Evolutionary conservation across 148 eudicot genomes (phyloP).

Genomic region (Spergularia marina): DNA sequence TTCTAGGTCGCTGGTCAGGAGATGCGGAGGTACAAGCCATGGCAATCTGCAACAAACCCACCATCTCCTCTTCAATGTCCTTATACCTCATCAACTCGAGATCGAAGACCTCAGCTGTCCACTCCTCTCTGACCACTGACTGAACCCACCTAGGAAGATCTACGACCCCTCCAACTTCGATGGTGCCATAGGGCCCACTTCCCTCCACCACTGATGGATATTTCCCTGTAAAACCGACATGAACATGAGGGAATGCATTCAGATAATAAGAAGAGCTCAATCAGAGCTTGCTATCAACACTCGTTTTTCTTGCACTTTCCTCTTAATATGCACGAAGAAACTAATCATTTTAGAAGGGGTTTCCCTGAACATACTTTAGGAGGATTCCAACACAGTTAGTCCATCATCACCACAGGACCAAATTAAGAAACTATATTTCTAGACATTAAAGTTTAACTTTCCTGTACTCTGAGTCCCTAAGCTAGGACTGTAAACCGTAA

Average conservation of each 20-base stretch:
- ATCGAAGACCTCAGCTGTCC: constrained; percentile 98
- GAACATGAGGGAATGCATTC: background rate
- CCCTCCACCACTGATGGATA: constrained; percentile 67
- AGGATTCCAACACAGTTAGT: no score
- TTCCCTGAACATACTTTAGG: no score
- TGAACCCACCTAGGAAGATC: constrained; percentile 94
- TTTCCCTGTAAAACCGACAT: constrained; percentile 45
- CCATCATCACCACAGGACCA: no score
- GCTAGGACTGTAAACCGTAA: background rate
- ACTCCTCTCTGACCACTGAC: constrained; percentile 91
- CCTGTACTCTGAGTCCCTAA: no score
- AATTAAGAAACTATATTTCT: no score
- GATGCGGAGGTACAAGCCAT: constrained; percentile 62
- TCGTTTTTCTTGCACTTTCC: no score
- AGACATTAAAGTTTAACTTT: no score
- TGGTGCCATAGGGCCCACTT: constrained; percentile 41
- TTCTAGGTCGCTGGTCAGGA: constrained; percentile 76
- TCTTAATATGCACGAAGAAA: no score
- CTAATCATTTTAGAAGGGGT: no score
- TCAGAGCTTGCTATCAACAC: background rate
- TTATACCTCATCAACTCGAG: constrained; percentile 93
- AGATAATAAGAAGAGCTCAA: background rate
- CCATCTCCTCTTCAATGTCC: constrained; percentile 97
- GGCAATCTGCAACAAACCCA: constrained; percentile 77
- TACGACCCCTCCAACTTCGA: constrained; percentile 56